Evolutionary conservation across 192 early-diverging fungal genomes (phyloP).

Genomic region (Piromyces finnis): DNA sequence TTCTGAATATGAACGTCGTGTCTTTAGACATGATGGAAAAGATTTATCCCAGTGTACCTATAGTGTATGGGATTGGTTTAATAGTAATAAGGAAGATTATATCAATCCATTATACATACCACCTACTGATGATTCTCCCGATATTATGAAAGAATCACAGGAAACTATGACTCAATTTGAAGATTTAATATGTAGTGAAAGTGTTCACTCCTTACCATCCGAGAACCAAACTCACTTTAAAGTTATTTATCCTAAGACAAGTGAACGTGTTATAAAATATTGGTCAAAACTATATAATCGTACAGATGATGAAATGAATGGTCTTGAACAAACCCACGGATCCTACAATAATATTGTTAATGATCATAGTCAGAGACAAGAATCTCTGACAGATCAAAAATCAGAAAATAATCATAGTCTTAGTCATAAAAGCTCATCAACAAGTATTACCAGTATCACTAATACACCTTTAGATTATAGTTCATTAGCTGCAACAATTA

Average conservation of each 20-base stretch:
- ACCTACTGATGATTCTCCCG: background rate
- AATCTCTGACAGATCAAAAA: too few relatives aligned
- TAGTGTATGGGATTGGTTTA: background rate
- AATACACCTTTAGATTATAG: background rate
- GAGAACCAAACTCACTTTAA: background rate
- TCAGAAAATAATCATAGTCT: too few relatives aligned
- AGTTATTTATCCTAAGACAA: background rate
- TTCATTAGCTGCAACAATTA: background rate
- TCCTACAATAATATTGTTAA: background rate
- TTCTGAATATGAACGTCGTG: slow-evolving; percentile 53
- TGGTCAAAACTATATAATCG: background rate
- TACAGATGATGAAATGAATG: background rate
- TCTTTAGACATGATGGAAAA: background rate
- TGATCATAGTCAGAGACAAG: background rate
- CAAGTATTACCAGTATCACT: background rate
- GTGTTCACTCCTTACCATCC: background rate
- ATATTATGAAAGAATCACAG: background rate
- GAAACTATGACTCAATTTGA: background rate
- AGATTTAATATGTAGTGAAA: background rate
- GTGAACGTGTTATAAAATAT: background rate
- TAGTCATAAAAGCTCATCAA: background rate
- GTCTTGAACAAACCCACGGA: background rate
- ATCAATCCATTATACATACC: background rate
- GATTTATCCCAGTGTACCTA: background rate
- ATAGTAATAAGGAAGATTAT: background rate